Percentiles rank a stretch among this genome's conserved stretches.
Evolutionary conservation across 2,329 filamentous ascomycete genomes (phyloP).

Genomic region (Colletotrichum karsti): DNA sequence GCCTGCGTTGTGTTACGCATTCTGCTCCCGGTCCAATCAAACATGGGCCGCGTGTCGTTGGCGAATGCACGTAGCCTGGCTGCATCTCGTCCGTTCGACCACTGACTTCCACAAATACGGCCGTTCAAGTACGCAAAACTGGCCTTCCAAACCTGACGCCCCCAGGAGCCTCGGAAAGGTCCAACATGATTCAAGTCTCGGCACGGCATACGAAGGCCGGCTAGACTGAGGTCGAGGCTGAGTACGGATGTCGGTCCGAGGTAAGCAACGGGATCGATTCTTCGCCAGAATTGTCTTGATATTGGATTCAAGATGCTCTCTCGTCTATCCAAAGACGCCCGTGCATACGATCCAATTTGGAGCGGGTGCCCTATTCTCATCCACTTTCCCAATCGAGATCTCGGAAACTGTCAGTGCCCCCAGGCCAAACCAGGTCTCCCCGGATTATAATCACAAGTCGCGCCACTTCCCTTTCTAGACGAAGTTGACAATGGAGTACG

Average conservation of each 20-base stretch:
- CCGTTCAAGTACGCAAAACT: background rate
- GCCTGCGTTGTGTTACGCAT: background rate
- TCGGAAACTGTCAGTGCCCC: background rate
- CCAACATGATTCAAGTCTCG: background rate
- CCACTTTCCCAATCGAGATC: background rate
- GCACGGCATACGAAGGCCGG: background rate
- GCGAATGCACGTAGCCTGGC: conserved; percentile 1
- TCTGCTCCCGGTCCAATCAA: background rate
- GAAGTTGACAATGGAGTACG: background rate
- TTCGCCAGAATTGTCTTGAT: background rate
- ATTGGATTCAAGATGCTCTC: background rate
- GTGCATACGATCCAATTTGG: background rate
- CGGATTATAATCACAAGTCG: background rate
- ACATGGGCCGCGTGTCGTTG: background rate
- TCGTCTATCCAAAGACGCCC: background rate
- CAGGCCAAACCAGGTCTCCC: background rate
- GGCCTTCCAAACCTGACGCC: background rate
- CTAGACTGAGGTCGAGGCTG: background rate
- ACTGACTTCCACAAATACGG: background rate
- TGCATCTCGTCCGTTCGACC: background rate
- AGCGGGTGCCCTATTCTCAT: background rate
- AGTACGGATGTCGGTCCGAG: background rate
- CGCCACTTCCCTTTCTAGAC: background rate
- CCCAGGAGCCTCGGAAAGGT: background rate
- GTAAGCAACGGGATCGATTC: background rate